Evolutionary conservation across 768 basidiomycete genomes (phyloP), one percentile per base, ranked within the genome.

Genomic region (Tylopilus intermedius): DNA sequence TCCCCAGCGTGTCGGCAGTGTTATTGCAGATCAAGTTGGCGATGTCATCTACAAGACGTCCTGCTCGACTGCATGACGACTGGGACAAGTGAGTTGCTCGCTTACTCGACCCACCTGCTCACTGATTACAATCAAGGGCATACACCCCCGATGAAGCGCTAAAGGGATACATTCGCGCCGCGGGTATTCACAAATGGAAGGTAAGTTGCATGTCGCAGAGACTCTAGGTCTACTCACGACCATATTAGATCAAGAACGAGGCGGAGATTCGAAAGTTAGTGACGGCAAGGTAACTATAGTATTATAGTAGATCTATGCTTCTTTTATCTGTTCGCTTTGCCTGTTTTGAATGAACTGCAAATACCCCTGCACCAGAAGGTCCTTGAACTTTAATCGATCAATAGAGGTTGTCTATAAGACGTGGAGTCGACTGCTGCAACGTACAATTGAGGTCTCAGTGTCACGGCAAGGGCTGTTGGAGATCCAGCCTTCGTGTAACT

Each of bases 11-110:
- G 27, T 65, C 75, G 3, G 69, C 74, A 7, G 63, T 77, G 9
- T 70, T 86, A 6, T 70, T 86, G 53, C 84, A 87, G 65, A 86
- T 88, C 58, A 82, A 77, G 55, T 72, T 87, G 37, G 85, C 85
- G 1, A 79, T 88, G 27, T 86, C 82, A 0, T 85, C 83, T 56
- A 70, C 81, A 3, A 83, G 86, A 10, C 84, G 71, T 13, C 84
- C 84, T 13, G 85, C 84, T 2, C 73, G 84, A 37, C 70, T 88
- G 24, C 51, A 43, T 74, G 79, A 26, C 4, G 47, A 2, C 55
- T 86, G 82, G 80, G 61, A 79, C 43, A 63, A 59, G 83, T 74
- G 74, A 54, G 53, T 40, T 6, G 43, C 50, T 51, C 29, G 15
- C 40, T 57, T 44, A 13, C 29, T 43, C 22, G 9, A 40, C 22